A percentile compares a stretch with the other conserved stretches of the same genome.
phyloP scores from a whole-genome alignment of 2,329 filamentous ascomycete genomes.

The Colletotrichum sp. region DNA sequence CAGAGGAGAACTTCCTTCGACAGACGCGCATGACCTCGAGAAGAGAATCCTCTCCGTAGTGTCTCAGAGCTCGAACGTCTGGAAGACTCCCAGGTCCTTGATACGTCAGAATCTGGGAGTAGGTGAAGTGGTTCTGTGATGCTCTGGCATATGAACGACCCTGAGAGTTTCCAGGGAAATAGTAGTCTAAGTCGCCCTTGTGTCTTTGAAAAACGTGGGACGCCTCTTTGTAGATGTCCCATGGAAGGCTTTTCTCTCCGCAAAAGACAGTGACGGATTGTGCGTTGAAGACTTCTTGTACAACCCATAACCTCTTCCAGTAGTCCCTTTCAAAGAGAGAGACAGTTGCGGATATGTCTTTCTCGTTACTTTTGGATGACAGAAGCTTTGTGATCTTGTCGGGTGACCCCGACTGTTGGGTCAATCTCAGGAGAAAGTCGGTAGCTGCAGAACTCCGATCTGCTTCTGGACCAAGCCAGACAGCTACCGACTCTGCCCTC shows the following conservation, averaged over 20 bases:
- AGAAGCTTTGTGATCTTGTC: conserved; percentile 19
- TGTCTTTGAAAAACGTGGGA: conserved; percentile 18
- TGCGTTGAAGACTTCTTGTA: conserved; percentile 34
- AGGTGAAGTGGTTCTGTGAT: conserved; percentile 6
- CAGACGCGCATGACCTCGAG: conserved; percentile 11
- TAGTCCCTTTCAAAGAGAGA: conserved; percentile 38
- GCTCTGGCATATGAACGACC: neutral
- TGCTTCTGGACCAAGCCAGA: conserved; percentile 25
- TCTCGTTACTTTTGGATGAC: neutral
- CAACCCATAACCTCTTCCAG: conserved; percentile 37
- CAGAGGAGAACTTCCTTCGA: conserved; percentile 9
- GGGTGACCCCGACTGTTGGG: neutral
- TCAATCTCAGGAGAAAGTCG: conserved; percentile 16
- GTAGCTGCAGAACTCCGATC: conserved; percentile 20
- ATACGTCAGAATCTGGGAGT: conserved; percentile 9
- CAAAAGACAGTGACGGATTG: conserved; percentile 21
- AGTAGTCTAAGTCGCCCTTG: conserved; percentile 8
- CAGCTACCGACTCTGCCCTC: conserved; percentile 18
- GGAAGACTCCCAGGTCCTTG: conserved; percentile 25
- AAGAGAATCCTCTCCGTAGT: conserved; percentile 8
- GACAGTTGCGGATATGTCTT: conserved; percentile 27
- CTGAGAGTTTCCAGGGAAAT: neutral
- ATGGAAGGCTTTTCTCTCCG: too few relatives aligned
- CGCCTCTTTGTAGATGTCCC: conserved; percentile 23
- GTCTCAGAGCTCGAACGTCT: neutral